These are phyloP conservation scores for Phtheirospermum japonicum DNA, from an alignment of 257 asterid species.

Conservation along the genomic window DNA sequence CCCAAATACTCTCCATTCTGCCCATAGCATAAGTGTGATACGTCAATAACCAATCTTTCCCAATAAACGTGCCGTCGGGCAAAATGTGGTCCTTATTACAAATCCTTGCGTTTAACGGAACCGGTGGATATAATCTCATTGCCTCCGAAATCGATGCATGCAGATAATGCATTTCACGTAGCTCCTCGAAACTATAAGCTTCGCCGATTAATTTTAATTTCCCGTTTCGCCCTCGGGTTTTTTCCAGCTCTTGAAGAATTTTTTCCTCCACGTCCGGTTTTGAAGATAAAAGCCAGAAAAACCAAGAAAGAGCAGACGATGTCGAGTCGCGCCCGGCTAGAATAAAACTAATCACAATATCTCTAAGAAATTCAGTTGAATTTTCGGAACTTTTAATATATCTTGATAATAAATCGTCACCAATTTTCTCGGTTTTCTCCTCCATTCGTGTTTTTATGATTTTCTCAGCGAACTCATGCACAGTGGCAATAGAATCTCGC, in stretches of 20 bases:
- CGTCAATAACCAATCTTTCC: slow-evolving; percentile 59
- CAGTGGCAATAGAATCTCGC: slow-evolving; percentile 45
- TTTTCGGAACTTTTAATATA: slow-evolving; percentile 45
- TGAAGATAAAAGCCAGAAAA: slow-evolving; percentile 70
- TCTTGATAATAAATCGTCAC: slow-evolving; percentile 71
- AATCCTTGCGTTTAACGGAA: slow-evolving; percentile 58
- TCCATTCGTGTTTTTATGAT: slow-evolving; percentile 58
- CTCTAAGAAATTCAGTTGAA: slow-evolving; percentile 64
- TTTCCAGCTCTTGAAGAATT: slow-evolving; percentile 51
- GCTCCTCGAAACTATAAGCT: slow-evolving; percentile 49
- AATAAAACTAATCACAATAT: slow-evolving; percentile 77
- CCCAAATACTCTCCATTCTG: too few relatives aligned
- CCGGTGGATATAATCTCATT: slow-evolving; percentile 89
- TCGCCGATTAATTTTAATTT: slow-evolving; percentile 46
- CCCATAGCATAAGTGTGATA: too few relatives aligned
- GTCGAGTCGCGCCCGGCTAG: slow-evolving; percentile 93
- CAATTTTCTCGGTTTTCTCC: slow-evolving; percentile 37
- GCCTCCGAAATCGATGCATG: slow-evolving; percentile 81
- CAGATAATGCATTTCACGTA: slow-evolving; percentile 82
- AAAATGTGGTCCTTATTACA: slow-evolving; percentile 54
- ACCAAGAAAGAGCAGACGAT: slow-evolving; percentile 83
- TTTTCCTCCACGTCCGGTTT: slow-evolving; percentile 43
- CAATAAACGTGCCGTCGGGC: slow-evolving; percentile 78
- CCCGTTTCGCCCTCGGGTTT: slow-evolving; percentile 26
- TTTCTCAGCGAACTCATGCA: slow-evolving; percentile 66